Evolutionary conservation across 2,329 filamentous ascomycete species (phyloP), one percentile per base, ranked within the genome.

Genomic region (Aspergillus carbonarius): DNA sequence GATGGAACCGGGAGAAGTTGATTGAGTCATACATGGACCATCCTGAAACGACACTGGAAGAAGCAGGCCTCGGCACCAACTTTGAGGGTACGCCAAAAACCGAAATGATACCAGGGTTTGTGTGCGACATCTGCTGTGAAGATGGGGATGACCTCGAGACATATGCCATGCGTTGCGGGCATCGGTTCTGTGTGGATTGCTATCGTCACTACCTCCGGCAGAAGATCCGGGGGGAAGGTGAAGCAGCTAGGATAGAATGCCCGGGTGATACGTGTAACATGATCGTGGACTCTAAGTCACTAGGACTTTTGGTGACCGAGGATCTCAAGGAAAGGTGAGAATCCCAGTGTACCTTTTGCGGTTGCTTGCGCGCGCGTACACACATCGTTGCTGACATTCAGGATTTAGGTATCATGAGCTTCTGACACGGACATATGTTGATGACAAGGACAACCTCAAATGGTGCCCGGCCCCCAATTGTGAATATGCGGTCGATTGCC

Each of bases 381-480:
- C 23, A 35, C n/a, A 42, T 4, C 27, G 25, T 57, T 44, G 44
- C 59, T 70, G 47, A 69, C 57, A 58, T 8, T 35, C 39, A 15
- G 37, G 37, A n/a, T 59, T 35, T 63, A 86, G 92, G 65, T 99
- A 99, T 71, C 86, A 90, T 64, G 87, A 90, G 66, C 83, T 99
- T 15, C 86, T 99, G 34, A 96, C 91, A 70, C 84, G 95, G 67
- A 97, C 93, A 6, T 99, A 96, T 70, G 95, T 99, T 60, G 95
- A 99, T 75, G 93, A 99, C 76, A 96, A 92, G 76, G 93, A 96
- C 58, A 89, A 89, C 57, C 85, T 98, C 60, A 96, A 96, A 74
- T 99, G 95, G 95, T 99, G 95, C 74, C 95, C 95, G 0, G 93
- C 93, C 1, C 95, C 95, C n/a, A 93, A 99, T 74, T 99, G 95